These are phyloP conservation scores for Peronospora belbahrii DNA, from an alignment of 352 stramenopile genomes.

Conservation along the genomic window DNA sequence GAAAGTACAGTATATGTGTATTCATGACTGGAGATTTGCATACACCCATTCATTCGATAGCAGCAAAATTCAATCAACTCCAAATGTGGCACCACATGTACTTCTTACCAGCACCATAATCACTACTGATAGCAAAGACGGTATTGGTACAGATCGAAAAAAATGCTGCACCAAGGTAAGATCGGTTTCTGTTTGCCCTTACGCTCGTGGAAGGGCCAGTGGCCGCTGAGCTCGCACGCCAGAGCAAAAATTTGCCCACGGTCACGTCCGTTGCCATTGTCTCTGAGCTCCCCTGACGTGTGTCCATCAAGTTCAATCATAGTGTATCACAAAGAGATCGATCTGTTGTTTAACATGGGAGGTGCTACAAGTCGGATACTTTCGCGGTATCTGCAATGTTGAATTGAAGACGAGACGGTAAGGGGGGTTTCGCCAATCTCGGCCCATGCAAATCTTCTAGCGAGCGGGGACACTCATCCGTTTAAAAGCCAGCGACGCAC, in stretches of 20 bases:
- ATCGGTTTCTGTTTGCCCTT: no score
- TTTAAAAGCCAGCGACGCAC: conserved; percentile 25
- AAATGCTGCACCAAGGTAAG: no score
- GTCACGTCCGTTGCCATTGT: no score
- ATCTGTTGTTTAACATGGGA: conserved; percentile 16
- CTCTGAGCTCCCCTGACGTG: no score
- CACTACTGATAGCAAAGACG: no score
- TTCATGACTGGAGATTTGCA: conserved; percentile 8
- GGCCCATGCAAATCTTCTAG: conserved; percentile 19
- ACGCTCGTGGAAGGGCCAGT: no score
- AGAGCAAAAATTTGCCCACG: no score
- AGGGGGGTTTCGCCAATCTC: conserved; percentile 25
- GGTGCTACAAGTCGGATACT: conserved; percentile 2
- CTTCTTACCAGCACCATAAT: no score
- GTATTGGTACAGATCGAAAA: no score
- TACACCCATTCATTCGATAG: conserved; percentile 8
- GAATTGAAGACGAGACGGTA: conserved; percentile 7
- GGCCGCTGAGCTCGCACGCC: no score
- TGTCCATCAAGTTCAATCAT: no score
- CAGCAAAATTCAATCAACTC: conserved; percentile 14
- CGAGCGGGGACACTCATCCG: conserved; percentile 8
- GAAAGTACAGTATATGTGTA: conserved; percentile 1
- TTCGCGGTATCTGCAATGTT: conserved; percentile 12
- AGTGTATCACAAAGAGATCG: no score
- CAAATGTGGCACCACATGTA: background rate